Base-by-base conservation (phyloP, 441 rosid species). In the Corymbia calophylla region DNA sequence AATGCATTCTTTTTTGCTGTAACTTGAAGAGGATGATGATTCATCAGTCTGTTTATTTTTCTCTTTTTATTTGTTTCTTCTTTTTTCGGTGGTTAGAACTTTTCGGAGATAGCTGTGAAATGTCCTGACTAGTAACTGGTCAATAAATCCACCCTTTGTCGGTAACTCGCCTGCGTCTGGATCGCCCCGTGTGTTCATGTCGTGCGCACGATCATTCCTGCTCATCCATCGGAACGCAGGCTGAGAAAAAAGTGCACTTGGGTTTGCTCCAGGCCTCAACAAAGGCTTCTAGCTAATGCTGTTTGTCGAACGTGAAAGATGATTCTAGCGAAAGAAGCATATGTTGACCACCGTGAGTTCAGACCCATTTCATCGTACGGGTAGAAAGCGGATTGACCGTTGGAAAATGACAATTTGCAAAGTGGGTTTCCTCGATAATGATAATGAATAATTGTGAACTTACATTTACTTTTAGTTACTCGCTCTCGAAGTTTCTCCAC, bases 201-300 rank as follows among this genome's bases (percentile, higher is more conserved):
- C 89, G 77, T 49, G 35, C 47, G 82, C 44, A 39, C 29, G 87
- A 88, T 77, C 51, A 3, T 51, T 27, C 12, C 88, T 70, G 56
- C 90, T 91, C 87, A 93, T 92, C 86, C 89, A 88, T 92, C 48
- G 35, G 25, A 88, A 53, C 62, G 82, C 49, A 17, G 49, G 54
- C 85, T 14, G 9, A 64, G 56, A 35, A 73, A 13, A 29, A 73
- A 39, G 49, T 17, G 5, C 29, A 29, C 1, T 4, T 23, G 84
- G 10, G 73, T 23, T 73, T 21, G 51, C n/a, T 21, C 82, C 39
- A 39, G 17, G 82, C 49, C 82, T 21, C 3, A 8, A 35, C 5
- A 1, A 3, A 21, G 49, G 49, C 29, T 39, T 5, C 49, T 1
- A 73, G 49, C 49, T 39, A 32, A 32, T 32, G 47, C 12, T 21